Conservation (phyloP, 768 basidiomycete species). For the Phaeotremella skinneri region DNA sequence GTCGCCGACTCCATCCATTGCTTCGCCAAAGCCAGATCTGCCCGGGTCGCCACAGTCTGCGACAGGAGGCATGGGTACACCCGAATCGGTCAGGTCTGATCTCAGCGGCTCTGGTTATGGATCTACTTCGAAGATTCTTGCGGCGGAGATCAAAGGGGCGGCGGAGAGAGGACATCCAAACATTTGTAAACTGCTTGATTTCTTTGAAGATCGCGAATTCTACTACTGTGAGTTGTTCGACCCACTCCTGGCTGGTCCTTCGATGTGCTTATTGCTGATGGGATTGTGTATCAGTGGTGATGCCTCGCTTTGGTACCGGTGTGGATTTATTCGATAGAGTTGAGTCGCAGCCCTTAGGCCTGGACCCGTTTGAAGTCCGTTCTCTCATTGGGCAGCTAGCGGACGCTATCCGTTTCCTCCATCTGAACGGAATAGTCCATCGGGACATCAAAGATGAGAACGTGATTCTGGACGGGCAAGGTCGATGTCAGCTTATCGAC, state of each 20-base stretch:
- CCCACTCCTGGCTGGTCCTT: neutral
- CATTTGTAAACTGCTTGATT: slow-evolving; percentile 89
- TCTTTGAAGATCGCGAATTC: slow-evolving; percentile 93
- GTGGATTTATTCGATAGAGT: slow-evolving; percentile 92
- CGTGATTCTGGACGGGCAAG: slow-evolving; percentile 59
- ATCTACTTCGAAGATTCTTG: slow-evolving; percentile 39
- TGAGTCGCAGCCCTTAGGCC: slow-evolving; percentile 79
- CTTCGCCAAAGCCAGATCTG: slow-evolving; percentile 1
- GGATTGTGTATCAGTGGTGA: slow-evolving; percentile 57
- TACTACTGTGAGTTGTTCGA: slow-evolving; percentile 63
- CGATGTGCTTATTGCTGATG: neutral
- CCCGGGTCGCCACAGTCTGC: slow-evolving; percentile 6
- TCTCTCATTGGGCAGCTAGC: slow-evolving; percentile 90
- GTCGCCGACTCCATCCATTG: neutral
- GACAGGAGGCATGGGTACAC: slow-evolving; percentile 9
- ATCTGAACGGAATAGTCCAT: slow-evolving; percentile 90
- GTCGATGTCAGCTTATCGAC: slow-evolving; percentile 88
- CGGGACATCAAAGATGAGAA: slow-evolving; percentile 99
- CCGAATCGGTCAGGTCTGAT: slow-evolving; percentile 20
- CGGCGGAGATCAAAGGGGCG: slow-evolving; percentile 34
- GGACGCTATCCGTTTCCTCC: slow-evolving; percentile 83
- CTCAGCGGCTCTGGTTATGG: neutral
- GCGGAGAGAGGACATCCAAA: slow-evolving; percentile 77
- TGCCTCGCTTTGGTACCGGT: slow-evolving; percentile 64
- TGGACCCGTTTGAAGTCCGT: slow-evolving; percentile 69